These are phyloP conservation scores for Pilobolus umbonatus DNA, from an alignment of 192 early-diverging fungal genomes.

Conservation along the genomic window DNA sequence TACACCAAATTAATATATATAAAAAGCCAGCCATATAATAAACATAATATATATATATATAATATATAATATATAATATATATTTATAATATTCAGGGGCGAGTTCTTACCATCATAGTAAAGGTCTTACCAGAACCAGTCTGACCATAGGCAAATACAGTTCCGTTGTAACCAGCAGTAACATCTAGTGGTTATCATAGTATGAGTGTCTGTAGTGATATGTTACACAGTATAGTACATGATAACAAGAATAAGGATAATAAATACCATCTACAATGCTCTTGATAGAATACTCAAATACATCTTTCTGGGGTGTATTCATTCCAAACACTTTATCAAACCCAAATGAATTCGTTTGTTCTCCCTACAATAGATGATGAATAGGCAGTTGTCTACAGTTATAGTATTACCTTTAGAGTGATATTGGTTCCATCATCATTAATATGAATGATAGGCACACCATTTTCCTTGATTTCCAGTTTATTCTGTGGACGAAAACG, in stretches of 20 bases:
- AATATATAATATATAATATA: conserved; percentile 21
- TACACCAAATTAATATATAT: not conserved
- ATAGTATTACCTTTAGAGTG: conserved; percentile 17
- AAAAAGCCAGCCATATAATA: not conserved
- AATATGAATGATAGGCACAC: conserved; percentile 78
- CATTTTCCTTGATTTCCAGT: conserved; percentile 86
- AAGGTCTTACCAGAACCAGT: conserved; percentile 97
- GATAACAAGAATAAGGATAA: not conserved
- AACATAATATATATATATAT: not conserved
- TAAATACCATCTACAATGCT: conserved; percentile 83
- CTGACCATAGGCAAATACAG: conserved; percentile 99
- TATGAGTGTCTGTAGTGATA: not conserved
- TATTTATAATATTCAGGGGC: not conserved
- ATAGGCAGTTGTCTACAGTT: conserved; percentile 11
- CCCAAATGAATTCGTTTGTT: conserved; percentile 58
- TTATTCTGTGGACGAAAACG: conserved; percentile 95
- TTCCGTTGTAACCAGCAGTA: conserved; percentile 89
- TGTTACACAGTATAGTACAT: no score
- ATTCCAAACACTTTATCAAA: conserved; percentile 92
- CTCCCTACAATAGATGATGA: conserved; percentile 3
- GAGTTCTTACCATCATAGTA: conserved; percentile 78
- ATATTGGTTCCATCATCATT: conserved; percentile 72
- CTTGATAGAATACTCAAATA: conserved; percentile 90
- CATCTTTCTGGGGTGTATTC: conserved; percentile 71
- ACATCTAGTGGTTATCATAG: conserved; percentile 11